Evolutionary conservation across 2,329 filamentous ascomycete genomes (phyloP), one percentile per base, ranked within the genome.

Genomic region (Neonectria neomacrospora): DNA sequence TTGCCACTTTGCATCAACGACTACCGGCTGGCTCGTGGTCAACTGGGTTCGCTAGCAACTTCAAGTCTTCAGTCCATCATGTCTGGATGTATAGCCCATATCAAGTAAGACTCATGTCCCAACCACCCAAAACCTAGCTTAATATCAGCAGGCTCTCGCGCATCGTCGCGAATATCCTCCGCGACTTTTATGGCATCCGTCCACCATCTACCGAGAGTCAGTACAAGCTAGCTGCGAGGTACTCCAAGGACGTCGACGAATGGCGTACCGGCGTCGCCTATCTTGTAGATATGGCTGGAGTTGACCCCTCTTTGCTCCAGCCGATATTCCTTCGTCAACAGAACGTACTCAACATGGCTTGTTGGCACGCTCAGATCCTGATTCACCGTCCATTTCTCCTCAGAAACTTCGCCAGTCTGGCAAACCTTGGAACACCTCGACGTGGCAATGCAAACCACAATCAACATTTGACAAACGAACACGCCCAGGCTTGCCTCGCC

Each of bases 1-100:
- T 75, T 88, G 14, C 88, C 88, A 0, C 77, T 80, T 8, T 76
- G 79, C 22, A 80, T 87, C 7, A 86, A 88, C 58, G 87, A 90
- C n/a, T 61, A 80, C 81, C 57, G 80, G 85, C 62, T 79, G 84
- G 44, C 39, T 14, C 30, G 44, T 22, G 53, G 64, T 0, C 55
- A 53, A 10, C 44, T n/a, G 26, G 42, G 11, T n/a, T 55, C 34
- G 16, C 42, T 16, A 34, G 52, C 3, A 44, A 30, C 5, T 28
- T 16, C n/a, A 30, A 52, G 47, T 50, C 47, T 20, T n/a, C 68
- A 34, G 6, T 73, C 69, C 1, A 61, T 76, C 7, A 78, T 76
- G 72, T 69, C 74, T 14, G 77, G 72, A 0, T 69, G 76, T 1
- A 58, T 78, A 20, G 76, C 77, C 8, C 76, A 79, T 53, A 69